Percentiles rank a stretch among this genome's conserved stretches.
These are phyloP conservation scores for Coemansia sp. DNA, from an alignment of 192 early-diverging fungal genomes.

Conservation along the genomic window DNA sequence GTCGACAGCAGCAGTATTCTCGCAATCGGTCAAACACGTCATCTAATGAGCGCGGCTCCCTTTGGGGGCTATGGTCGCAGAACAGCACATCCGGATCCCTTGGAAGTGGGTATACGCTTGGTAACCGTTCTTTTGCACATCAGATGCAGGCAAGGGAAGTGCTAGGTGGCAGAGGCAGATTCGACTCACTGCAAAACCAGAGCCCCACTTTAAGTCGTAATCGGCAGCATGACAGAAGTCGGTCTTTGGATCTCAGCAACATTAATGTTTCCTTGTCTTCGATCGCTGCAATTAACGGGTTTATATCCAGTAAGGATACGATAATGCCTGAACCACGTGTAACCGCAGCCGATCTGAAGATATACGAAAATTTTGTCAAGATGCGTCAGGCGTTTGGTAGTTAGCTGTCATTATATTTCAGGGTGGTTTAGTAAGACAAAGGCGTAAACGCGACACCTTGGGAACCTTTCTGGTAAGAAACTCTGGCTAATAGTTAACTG, in stretches of 20 bases:
- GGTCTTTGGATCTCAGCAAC: constrained; percentile 35
- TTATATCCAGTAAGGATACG: neutral
- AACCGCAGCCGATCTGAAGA: constrained; percentile 36
- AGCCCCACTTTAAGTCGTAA: neutral
- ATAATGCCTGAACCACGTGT: constrained; percentile 35
- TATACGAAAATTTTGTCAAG: constrained; percentile 3
- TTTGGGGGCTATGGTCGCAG: constrained; percentile 38
- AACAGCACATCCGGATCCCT: neutral
- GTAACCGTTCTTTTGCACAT: neutral
- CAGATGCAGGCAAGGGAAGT: neutral
- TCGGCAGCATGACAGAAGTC: constrained; percentile 29
- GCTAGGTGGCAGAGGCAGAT: neutral
- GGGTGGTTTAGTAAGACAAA: neutral
- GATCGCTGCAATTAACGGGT: neutral
- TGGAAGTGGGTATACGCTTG: constrained; percentile 2
- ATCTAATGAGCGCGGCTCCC: constrained; percentile 26
- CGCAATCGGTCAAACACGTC: constrained; percentile 27
- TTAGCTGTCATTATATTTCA: neutral
- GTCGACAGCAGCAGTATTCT: constrained; percentile 5
- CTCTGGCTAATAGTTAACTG: neutral
- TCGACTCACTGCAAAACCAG: neutral
- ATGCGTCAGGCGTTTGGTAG: neutral
- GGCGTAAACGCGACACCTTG: neutral
- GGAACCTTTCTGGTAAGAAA: neutral
- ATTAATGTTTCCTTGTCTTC: neutral